phyloP scores from a whole-genome alignment of 2,329 filamentous ascomycete genomes.

The Fusarium dimerum region DNA sequence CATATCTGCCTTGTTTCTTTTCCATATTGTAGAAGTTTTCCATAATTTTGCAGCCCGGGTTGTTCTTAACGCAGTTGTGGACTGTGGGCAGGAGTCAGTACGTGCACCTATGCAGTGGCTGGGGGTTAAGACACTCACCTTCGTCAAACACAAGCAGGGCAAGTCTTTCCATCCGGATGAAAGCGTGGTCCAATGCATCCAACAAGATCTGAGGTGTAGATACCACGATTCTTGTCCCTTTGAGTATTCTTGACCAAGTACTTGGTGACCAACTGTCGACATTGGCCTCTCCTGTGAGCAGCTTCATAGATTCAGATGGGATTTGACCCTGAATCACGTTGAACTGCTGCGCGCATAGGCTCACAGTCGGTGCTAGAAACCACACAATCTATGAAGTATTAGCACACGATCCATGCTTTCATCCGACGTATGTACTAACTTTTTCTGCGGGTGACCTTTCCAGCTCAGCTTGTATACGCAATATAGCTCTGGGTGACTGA shows the following conservation, averaged over 20 bases:
- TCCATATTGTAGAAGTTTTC: constrained; percentile 64
- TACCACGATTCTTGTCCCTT: constrained; percentile 69
- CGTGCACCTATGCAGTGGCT: not conserved
- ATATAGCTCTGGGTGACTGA: constrained; percentile 54
- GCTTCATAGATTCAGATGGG: constrained; percentile 56
- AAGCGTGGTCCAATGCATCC: constrained; percentile 74
- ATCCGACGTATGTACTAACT: constrained; percentile 55
- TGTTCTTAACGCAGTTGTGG: constrained; percentile 69
- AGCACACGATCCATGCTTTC: constrained; percentile 6
- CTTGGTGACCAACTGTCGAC: constrained; percentile 71
- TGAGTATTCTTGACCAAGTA: constrained; percentile 68
- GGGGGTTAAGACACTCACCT: constrained; percentile 53
- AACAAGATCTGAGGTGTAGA: constrained; percentile 75
- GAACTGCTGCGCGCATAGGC: constrained; percentile 67
- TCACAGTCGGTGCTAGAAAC: constrained; percentile 72
- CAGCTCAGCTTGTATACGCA: constrained; percentile 67
- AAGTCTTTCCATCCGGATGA: constrained; percentile 64
- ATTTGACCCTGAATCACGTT: constrained; percentile 61
- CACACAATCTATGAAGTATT: constrained; percentile 57
- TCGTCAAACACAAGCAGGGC: constrained; percentile 81
- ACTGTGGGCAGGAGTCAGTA: constrained; percentile 48
- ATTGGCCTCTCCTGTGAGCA: constrained; percentile 68
- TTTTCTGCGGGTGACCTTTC: constrained; percentile 50
- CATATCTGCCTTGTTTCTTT: constrained; percentile 36
- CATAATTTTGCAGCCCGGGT: constrained; percentile 73